Base-by-base conservation (phyloP, 2,329 filamentous ascomycete species). In the Trichoderma breve region DNA sequence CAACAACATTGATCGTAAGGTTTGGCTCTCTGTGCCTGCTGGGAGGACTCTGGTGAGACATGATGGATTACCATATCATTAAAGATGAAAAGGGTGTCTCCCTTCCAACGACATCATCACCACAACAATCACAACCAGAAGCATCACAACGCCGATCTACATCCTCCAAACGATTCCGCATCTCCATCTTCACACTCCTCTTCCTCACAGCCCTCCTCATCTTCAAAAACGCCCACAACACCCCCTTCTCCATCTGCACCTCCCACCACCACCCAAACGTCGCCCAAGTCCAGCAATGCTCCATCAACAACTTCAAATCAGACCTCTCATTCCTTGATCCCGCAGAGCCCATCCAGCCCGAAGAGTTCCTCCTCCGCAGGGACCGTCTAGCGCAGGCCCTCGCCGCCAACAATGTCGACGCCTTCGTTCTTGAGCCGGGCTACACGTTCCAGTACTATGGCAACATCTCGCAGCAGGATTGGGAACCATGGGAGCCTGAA, bases 401-500 rank as follows among this genome's bases (percentile, higher is more conserved):
- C n/a, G 80, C 82, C 12, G 79, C 79, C 0, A 86, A 88, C 55
- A 80, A 79, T 1, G 79, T 86, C 1, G 88, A 90, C 77, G 89
- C 87, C 0, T 91, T 91, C 74, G 81, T 90, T 2, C 81, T 90
- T 1, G 89, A 91, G 76, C 89, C 89, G 2, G 89, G 89, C 2
- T 91, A 90, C 76, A 89, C 88, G 0, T 90, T 91, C 74, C 86
- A 88, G 79, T 89, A 77, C 70, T 91, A 90, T 76, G 88, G 84
- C 61, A 91, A 91, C 75, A 83, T 88, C 55, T 89, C 87, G 1
- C 89, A 91, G 76, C 78, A 77, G 0, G 86, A 90, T 73, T 91
- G 89, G 89, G 88, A 91, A 74, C 85, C 86, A 0, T 91, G 88
- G 88, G 89, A 90, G 81, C 88, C 88, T 0, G 88, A 91, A 75